Base-by-base conservation (phyloP, 2,329 filamentous ascomycete species). In the Sporothrix brunneoviolacea region DNA sequence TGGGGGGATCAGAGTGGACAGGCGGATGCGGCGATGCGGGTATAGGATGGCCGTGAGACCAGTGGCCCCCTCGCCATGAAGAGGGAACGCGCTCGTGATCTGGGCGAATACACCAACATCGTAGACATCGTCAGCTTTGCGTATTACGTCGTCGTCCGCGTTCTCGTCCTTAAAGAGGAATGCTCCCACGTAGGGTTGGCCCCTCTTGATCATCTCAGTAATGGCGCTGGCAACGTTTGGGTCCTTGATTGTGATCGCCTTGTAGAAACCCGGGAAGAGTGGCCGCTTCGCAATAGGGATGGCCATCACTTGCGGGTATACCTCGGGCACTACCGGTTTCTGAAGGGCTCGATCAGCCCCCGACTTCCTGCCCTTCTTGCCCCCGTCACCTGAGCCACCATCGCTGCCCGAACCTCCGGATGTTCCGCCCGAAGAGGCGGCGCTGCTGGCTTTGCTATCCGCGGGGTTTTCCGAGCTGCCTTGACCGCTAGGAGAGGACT, bases 151-250 rank as follows among this genome's bases (percentile, higher is more conserved):
- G 63, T 89, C 88, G 65, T 97, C 93, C 55, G 88, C 86, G 56
- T 89, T 86, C 64, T 96, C 91, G 63, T 98, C 91, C 69, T 97
- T 97, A 73, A 97, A 90, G 62, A 98, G 69, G 70, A 98, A 98
- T 3, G 91, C 91, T 55, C 93, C 93, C 36, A 98, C 89, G 62
- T 98, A 98, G 21, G 91, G 94, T 67, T 98, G 94, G 1, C 93
- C 93, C 47, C 91, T 80, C 75, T 95, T 95, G 65, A 97, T 88
- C 77, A 95, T 93, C 64, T 98, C 94, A 52, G 91, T 86, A 58
- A 98, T 95, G 19, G 93, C 93, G 35, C 84, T 83, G 13, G 91
- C 86, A 32, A 98, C 93, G 60, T 93, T 87, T 16, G 87, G 88
- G 62, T 98, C 90, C 64, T 88, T 85, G 59, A 98, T 95, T 4